Conservation (phyloP, 108 stramenopile genomes). For the Cyclotella atomus region DNA sequence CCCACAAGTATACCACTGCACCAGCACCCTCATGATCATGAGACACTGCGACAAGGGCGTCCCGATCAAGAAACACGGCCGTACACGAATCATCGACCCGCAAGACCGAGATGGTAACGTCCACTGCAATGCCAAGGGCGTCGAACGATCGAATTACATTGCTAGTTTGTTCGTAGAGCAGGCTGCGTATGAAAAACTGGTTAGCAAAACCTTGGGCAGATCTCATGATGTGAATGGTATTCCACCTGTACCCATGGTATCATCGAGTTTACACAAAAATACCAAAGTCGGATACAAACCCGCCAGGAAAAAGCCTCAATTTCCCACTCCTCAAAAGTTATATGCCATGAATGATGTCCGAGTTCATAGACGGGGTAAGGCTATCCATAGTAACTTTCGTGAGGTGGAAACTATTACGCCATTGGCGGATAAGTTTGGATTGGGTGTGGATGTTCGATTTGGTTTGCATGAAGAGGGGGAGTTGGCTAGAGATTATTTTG, state of each 20-base stretch:
- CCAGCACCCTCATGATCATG: slow-evolving; percentile 43
- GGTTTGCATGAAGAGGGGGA: slow-evolving; percentile 39
- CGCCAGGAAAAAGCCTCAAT: slow-evolving; percentile 26
- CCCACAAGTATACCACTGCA: slow-evolving; percentile 20
- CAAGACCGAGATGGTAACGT: slow-evolving; percentile 22
- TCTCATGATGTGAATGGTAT: not conserved
- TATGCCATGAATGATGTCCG: slow-evolving; percentile 36
- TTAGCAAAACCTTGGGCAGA: not conserved
- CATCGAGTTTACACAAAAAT: not conserved
- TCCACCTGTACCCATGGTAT: slow-evolving; percentile 6
- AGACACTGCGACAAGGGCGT: slow-evolving; percentile 47
- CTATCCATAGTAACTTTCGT: slow-evolving; percentile 42
- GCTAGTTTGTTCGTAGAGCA: slow-evolving; percentile 31
- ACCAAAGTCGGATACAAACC: not conserved
- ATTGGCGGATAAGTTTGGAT: slow-evolving; percentile 27
- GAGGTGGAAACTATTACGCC: slow-evolving; percentile 46
- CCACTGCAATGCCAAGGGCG: slow-evolving; percentile 39
- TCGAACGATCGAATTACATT: slow-evolving; percentile 42
- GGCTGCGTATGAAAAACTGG: slow-evolving; percentile 4
- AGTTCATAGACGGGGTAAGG: too few relatives aligned
- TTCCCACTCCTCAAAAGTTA: slow-evolving; percentile 38
- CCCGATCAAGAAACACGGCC: slow-evolving; percentile 3
- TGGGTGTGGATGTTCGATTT: slow-evolving; percentile 38
- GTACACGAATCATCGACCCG: slow-evolving; percentile 3
- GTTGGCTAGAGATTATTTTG: slow-evolving; percentile 35